phyloP scores from a whole-genome alignment of 768 basidiomycete genomes.

The Lactifluus hygrophoroides region DNA sequence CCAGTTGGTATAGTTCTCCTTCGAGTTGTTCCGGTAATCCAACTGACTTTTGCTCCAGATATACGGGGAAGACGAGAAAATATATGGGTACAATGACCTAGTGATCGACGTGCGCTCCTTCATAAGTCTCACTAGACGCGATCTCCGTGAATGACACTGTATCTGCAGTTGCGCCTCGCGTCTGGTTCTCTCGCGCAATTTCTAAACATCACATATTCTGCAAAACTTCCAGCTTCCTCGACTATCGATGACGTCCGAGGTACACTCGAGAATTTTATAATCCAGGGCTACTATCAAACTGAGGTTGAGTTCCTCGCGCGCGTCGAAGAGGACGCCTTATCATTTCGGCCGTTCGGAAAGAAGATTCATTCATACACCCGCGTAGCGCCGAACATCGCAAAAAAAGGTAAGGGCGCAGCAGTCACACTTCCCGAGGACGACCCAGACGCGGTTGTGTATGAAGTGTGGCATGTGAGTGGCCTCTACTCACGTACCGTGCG shows the following conservation, averaged over 20 bases:
- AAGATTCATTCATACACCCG: conserved; percentile 71
- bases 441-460: conserved; percentile 64
- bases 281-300: conserved; percentile 68
- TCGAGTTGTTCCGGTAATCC: not conserved
- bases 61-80: conserved; percentile 92
- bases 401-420: conserved; percentile 48
- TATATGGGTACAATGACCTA: conserved; percentile 88
- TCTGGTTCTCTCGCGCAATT: conserved; percentile 81
- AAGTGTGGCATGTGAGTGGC: conserved; percentile 79
- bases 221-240: conserved; percentile 52
- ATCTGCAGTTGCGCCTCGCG: conserved; percentile 63
- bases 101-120: conserved; percentile 55
- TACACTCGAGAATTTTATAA: conserved; percentile 66
- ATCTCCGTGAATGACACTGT: not conserved
- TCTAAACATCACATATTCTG: conserved; percentile 58
- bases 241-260: conserved; percentile 86
- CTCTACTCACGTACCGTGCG: not conserved
- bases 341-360: conserved; percentile 71
- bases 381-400: conserved; percentile 35
- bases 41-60: conserved; percentile 44
- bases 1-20: conserved; percentile 44
- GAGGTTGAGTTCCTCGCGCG: conserved; percentile 55
- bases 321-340: conserved; percentile 69
- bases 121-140: conserved; percentile 23
- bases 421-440: conserved; percentile 39